Evolutionary conservation across 176 grass and related monocot genomes (phyloP).

Genomic region (Pontederia crassipes): DNA sequence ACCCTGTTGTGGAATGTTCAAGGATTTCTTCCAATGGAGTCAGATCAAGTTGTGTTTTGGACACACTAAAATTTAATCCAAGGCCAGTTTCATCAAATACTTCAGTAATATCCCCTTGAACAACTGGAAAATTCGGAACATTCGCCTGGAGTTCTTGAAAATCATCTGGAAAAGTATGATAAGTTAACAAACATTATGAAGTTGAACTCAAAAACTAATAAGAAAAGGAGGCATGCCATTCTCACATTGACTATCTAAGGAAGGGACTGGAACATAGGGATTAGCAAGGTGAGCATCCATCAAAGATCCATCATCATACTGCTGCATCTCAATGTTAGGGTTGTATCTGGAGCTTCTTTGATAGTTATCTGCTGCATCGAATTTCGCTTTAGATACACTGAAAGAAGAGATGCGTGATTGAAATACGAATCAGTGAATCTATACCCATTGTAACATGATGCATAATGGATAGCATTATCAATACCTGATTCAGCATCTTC

Average conservation of each 20-base stretch:
- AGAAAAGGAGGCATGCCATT: neutral
- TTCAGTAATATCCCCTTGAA: slow-evolving; percentile 41
- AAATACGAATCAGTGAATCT: slow-evolving; percentile 48
- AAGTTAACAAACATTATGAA: neutral
- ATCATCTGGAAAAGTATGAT: slow-evolving; percentile 34
- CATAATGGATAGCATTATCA: slow-evolving; percentile 34
- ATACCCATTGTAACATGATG: slow-evolving; percentile 41
- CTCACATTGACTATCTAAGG: slow-evolving; percentile 66
- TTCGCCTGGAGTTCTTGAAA: slow-evolving; percentile 40
- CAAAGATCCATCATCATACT: slow-evolving; percentile 72
- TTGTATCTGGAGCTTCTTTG: slow-evolving; percentile 88
- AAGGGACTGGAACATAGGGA: slow-evolving; percentile 29
- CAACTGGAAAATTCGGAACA: slow-evolving; percentile 41
- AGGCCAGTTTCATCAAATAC: slow-evolving; percentile 41
- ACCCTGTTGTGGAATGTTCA: slow-evolving; percentile 24
- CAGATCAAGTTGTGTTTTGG: slow-evolving; percentile 40
- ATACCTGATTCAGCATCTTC: slow-evolving; percentile 99
- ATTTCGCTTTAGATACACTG: slow-evolving; percentile 92
- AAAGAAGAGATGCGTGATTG: slow-evolving; percentile 54
- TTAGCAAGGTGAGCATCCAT: slow-evolving; percentile 38
- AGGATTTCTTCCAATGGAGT: slow-evolving; percentile 40
- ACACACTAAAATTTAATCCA: slow-evolving; percentile 37
- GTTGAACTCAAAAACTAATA: slow-evolving; percentile 13
- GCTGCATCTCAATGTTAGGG: slow-evolving; percentile 95
- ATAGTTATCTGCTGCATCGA: slow-evolving; percentile 91